Conservation (phyloP, 805 yeast genomes). For the Nakazawaea pomicola region DNA sequence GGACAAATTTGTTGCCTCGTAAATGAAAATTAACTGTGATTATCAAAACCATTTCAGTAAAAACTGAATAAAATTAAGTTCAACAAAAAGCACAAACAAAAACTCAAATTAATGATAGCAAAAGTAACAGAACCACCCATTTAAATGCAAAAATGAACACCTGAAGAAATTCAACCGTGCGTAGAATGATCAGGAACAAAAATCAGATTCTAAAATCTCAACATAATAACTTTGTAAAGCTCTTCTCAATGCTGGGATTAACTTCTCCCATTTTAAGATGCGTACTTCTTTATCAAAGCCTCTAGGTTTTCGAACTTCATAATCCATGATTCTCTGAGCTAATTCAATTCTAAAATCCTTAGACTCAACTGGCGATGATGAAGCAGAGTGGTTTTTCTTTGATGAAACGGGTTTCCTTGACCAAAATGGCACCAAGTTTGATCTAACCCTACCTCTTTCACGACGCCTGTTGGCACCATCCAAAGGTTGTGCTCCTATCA, state of each 20-base stretch:
- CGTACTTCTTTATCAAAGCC: slow-evolving; percentile 68
- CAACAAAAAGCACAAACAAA: no score
- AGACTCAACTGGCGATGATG: slow-evolving; percentile 12
- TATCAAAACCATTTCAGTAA: no score
- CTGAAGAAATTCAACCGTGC: no score
- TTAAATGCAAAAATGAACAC: no score
- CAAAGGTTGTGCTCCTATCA: slow-evolving; percentile 44
- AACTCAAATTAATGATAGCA: no score
- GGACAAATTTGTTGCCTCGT: no score
- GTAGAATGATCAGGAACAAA: no score
- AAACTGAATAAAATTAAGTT: no score
- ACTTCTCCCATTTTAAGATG: slow-evolving; percentile 54
- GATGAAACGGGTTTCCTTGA: slow-evolving; percentile 53
- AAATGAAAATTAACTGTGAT: no score
- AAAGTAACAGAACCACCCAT: no score
- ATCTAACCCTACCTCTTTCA: slow-evolving; percentile 63
- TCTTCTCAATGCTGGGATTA: slow-evolving; percentile 55
- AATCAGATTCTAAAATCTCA: slow-evolving; percentile 44
- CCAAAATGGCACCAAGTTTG: slow-evolving; percentile 66
- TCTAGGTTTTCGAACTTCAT: slow-evolving; percentile 57
- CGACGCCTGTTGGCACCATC: slow-evolving; percentile 50
- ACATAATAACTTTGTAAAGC: slow-evolving; percentile 64
- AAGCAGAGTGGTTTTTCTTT: slow-evolving; percentile 21
- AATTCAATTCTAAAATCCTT: slow-evolving; percentile 43
- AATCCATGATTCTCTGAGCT: slow-evolving; percentile 62